Conservation (phyloP, 1,284 basidiomycete species). For the Fomes fomentarius region DNA sequence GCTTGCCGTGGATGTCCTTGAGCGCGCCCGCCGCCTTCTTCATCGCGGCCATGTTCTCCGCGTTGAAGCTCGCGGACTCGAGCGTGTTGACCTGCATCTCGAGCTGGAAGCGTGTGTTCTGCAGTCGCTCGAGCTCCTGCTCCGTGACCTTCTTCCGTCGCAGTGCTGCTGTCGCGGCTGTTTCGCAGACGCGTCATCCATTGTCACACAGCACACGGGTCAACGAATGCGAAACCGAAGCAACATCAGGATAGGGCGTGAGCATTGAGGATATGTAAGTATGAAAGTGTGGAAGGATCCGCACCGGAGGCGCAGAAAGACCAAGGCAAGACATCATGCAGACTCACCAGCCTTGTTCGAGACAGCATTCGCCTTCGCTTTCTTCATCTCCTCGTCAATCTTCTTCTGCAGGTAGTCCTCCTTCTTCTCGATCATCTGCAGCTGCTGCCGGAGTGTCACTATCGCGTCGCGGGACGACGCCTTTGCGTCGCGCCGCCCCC, state of each 20-base stretch:
- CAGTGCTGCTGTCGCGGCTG: slow-evolving; percentile 89
- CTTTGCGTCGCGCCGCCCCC: slow-evolving; percentile 77
- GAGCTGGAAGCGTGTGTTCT: slow-evolving; percentile 89
- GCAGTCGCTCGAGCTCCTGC: slow-evolving; percentile 85
- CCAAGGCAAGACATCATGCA: not conserved
- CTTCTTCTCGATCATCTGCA: slow-evolving; percentile 99
- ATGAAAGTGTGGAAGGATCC: not conserved
- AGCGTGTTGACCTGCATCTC: slow-evolving; percentile 98
- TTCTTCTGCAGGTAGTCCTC: slow-evolving; percentile 97
- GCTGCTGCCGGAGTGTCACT: slow-evolving; percentile 83
- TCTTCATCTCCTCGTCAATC: slow-evolving; percentile 94
- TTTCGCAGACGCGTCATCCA: not conserved
- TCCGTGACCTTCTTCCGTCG: slow-evolving; percentile 95
- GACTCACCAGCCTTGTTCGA: slow-evolving; percentile 86
- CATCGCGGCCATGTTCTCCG: slow-evolving; percentile 98
- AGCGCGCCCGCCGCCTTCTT: slow-evolving; percentile 94
- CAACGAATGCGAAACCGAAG: not conserved
- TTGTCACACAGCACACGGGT: not conserved
- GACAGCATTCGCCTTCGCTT: slow-evolving; percentile 92
- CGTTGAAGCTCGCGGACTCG: slow-evolving; percentile 97
- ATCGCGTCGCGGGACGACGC: slow-evolving; percentile 86
- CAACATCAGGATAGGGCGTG: not conserved
- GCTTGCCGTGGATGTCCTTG: slow-evolving; percentile 88
- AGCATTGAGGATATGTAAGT: no score
- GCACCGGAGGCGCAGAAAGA: not conserved